phyloP scores from a whole-genome alignment of 805 yeast genomes.

The Kazachstania martiniae region DNA sequence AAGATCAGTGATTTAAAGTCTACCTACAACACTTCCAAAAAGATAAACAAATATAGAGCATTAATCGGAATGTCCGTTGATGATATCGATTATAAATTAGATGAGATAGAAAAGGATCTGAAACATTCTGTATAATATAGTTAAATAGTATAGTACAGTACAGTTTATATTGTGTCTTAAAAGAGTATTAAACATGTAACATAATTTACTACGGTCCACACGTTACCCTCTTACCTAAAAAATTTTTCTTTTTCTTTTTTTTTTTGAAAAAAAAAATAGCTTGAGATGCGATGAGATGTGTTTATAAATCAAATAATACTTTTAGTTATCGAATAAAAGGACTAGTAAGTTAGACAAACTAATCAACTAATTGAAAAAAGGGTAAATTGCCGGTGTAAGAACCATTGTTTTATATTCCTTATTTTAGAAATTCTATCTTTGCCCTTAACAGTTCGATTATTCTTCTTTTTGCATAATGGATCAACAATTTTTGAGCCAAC shows the following conservation, averaged over 20 bases:
- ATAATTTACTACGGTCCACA: no score
- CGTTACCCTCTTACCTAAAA: background rate
- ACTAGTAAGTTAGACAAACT: no score
- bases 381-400: no score
- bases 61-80: conserved; percentile 70
- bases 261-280: no score
- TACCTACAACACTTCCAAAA: conserved; percentile 36
- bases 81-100: conserved; percentile 70
- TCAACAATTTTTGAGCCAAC: conserved; percentile 51
- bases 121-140: conserved; percentile 9
- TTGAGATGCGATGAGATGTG: conserved; percentile 24
- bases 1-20: conserved; percentile 41
- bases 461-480: conserved; percentile 39
- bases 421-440: no score
- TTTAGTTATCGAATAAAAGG: no score
- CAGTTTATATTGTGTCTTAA: no score
- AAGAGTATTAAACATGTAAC: no score
- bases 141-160: no score
- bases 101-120: conserved; percentile 53
- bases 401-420: no score
- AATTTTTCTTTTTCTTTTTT: conserved; percentile 1
- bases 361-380: no score
- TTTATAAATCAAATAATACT: conserved; percentile 1
- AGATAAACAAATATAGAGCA: conserved; percentile 70
- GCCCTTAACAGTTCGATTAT: background rate